phyloP scores from a whole-genome alignment of 495 filamentous ascomycete species.

The Annulohypoxylon maeteangense region DNA sequence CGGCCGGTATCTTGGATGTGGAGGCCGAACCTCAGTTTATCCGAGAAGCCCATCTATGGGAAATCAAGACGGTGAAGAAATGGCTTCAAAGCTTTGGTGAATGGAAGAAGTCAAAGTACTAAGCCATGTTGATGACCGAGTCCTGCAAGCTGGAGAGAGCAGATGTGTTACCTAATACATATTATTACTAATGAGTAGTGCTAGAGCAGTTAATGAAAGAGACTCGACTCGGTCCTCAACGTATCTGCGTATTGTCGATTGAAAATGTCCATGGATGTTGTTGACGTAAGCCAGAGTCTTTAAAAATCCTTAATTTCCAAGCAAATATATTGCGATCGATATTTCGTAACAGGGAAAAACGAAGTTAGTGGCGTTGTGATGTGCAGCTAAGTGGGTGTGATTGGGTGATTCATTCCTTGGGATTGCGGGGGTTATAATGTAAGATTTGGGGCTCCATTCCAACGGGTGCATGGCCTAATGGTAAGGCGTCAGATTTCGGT shows the following conservation, averaged over 20 bases:
- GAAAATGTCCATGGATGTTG: neutral
- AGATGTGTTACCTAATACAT: neutral
- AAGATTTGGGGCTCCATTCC: too few species aligned
- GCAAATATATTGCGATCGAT: neutral
- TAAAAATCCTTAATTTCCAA: too few species aligned
- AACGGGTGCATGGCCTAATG: conserved; percentile 44
- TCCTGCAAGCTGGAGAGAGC: too few species aligned
- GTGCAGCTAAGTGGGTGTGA: neutral
- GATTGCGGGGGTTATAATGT: neutral
- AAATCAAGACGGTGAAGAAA: conserved; percentile 57
- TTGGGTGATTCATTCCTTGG: neutral
- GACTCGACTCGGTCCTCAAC: neutral
- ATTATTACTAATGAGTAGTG: neutral
- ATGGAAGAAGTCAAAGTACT: conserved; percentile 36
- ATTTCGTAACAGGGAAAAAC: neutral
- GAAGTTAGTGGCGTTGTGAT: neutral
- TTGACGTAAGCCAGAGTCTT: neutral
- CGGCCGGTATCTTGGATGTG: conserved; percentile 56
- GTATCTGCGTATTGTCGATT: neutral
- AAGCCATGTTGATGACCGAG: neutral
- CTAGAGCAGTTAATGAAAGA: neutral
- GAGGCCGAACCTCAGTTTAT: conserved; percentile 61
- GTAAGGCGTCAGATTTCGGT: conserved; percentile 46
- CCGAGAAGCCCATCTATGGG: conserved; percentile 60
- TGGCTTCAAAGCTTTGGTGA: conserved; percentile 41